phyloP scores from a whole-genome alignment of 768 basidiomycete genomes.

The Guyanaporus albipodus region DNA sequence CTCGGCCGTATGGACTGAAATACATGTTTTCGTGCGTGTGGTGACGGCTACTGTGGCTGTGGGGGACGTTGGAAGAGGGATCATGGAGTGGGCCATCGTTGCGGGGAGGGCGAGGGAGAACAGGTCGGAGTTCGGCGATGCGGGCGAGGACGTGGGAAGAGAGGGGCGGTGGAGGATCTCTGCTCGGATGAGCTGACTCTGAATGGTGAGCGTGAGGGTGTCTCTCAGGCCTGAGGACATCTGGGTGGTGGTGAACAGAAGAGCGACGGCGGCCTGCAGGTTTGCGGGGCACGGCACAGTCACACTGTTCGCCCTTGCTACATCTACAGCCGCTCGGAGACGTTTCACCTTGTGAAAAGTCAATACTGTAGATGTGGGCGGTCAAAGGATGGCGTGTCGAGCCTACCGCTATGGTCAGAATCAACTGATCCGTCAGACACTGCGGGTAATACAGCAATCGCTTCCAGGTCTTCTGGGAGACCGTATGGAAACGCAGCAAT shows the following conservation, averaged over 20 bases:
- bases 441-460: slow-evolving; percentile 35
- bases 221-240: slow-evolving; percentile 29
- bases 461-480: slow-evolving; percentile 65
- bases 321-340: slow-evolving; percentile 47
- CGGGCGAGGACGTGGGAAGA: slow-evolving; percentile 54
- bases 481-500: slow-evolving; percentile 80
- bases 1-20: slow-evolving; percentile 67
- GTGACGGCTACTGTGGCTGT: slow-evolving; percentile 41
- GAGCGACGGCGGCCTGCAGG: slow-evolving; percentile 34
- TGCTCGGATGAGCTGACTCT: slow-evolving; percentile 11
- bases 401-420: slow-evolving; percentile 66
- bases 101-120: slow-evolving; percentile 58
- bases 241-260: slow-evolving; percentile 28
- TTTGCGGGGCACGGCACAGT: slow-evolving; percentile 54
- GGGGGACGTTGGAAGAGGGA: slow-evolving; percentile 43
- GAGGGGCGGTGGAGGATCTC: slow-evolving; percentile 22
- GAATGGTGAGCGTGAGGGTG: slow-evolving; percentile 17
- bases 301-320: slow-evolving; percentile 45
- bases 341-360: slow-evolving; percentile 44
- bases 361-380: slow-evolving; percentile 39
- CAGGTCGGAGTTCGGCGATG: slow-evolving; percentile 62
- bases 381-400: slow-evolving; percentile 42
- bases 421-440: slow-evolving; percentile 52
- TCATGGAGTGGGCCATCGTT: slow-evolving; percentile 42
- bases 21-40: slow-evolving; percentile 47